These are phyloP conservation scores for Exophiala xenobiotica DNA, from an alignment of 2,329 filamentous ascomycete species.

Conservation along the genomic window DNA sequence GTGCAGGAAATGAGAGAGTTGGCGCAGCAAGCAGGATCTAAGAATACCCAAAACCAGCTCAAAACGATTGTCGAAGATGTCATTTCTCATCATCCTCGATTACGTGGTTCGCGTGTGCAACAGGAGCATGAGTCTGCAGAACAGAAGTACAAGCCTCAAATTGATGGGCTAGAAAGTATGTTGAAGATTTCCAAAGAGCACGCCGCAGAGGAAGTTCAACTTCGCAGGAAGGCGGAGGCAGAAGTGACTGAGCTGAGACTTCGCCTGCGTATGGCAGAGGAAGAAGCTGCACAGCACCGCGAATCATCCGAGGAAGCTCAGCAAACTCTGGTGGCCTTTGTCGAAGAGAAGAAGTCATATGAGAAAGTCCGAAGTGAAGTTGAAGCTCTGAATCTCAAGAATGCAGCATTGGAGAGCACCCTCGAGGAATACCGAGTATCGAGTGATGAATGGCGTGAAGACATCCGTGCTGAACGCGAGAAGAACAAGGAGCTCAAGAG, in stretches of 20 bases:
- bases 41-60: conserved; percentile 50
- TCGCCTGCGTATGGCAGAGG: conserved; percentile 66
- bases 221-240: conserved; percentile 68
- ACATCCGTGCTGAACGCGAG: conserved; percentile 45
- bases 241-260: conserved; percentile 70
- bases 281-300: conserved; percentile 47
- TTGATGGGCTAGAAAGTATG: conserved; percentile 68
- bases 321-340: conserved; percentile 60
- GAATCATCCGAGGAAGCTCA: conserved; percentile 63
- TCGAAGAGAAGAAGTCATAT: conserved; percentile 70
- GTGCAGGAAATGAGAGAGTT: conserved; percentile 37
- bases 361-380: conserved; percentile 54
- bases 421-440: conserved; percentile 60
- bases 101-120: conserved; percentile 47
- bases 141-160: conserved; percentile 54
- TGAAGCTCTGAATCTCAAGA: conserved; percentile 57
- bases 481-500: conserved; percentile 66
- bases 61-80: conserved; percentile 64
- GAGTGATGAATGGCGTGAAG: conserved; percentile 24
- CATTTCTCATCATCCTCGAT: conserved; percentile 58
- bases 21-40: conserved; percentile 23
- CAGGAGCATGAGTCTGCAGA: conserved; percentile 54
- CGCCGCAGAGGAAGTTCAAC: conserved; percentile 63
- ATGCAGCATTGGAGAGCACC: conserved; percentile 60
- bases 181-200: conserved; percentile 63